Percentiles rank a stretch among this genome's conserved stretches.
phyloP scores from a whole-genome alignment of 2,329 filamentous ascomycete genomes.

The Pezicula rhizophila region DNA sequence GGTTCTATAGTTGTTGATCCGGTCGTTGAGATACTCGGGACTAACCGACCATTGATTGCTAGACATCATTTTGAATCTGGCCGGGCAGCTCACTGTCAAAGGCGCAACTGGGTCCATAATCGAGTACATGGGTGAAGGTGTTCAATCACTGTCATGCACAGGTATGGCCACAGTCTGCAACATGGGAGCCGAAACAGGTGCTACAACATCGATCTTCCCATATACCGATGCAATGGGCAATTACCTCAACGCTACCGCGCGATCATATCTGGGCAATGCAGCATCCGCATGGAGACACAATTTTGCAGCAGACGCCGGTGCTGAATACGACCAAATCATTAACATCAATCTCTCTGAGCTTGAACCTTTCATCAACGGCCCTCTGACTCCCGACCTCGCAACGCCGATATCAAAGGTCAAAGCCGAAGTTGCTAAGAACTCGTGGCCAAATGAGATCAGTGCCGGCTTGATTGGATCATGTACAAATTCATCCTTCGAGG shows the following conservation, averaged over 20 bases:
- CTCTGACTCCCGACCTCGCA: conserved; percentile 96
- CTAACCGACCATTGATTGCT: no score
- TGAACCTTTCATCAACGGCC: conserved; percentile 97
- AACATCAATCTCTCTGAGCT: conserved; percentile 93
- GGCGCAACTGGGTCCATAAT: conserved; percentile 91
- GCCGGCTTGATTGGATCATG: conserved; percentile 96
- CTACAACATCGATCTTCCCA: conserved; percentile 91
- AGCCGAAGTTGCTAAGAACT: conserved; percentile 86
- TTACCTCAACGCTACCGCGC: conserved; percentile 88
- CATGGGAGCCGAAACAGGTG: conserved; percentile 69
- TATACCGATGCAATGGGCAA: conserved; percentile 98
- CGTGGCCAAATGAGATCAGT: conserved; percentile 95
- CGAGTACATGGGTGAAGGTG: conserved; percentile 71
- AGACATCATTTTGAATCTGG: conserved; percentile 97
- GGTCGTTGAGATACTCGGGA: conserved; percentile 1
- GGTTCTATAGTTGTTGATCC: conserved; percentile 4
- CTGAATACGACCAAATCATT: conserved; percentile 92
- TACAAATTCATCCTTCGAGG: conserved; percentile 83
- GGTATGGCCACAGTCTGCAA: conserved; percentile 80
- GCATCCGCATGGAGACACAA: conserved; percentile 77
- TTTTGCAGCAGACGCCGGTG: conserved; percentile 80
- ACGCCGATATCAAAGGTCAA: conserved; percentile 98
- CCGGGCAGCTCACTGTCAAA: conserved; percentile 95
- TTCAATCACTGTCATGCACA: conserved; percentile 68
- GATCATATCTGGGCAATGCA: conserved; percentile 84